A percentile compares a stretch with the other conserved stretches of the same genome.
phyloP scores from a whole-genome alignment of 305 asterid species.

The Fraxinus paxiana region DNA sequence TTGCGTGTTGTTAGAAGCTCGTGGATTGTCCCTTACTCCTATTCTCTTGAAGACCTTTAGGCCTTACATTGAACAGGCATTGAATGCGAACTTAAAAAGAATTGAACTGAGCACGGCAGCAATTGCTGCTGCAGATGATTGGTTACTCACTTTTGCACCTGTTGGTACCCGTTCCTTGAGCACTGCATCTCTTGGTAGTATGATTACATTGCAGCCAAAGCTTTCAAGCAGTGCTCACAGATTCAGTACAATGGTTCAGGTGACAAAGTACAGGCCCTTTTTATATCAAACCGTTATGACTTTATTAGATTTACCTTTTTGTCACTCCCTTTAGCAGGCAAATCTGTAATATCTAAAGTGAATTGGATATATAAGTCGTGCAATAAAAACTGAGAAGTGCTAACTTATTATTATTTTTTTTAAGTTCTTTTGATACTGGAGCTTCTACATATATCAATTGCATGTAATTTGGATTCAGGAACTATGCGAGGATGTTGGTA shows the following conservation, averaged over 20 bases:
- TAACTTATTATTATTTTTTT: not conserved
- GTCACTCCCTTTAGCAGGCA: not conserved
- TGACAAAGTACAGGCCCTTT: conserved; percentile 9
- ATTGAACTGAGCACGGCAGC: conserved; percentile 76
- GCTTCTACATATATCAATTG: not conserved
- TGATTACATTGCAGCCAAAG: conserved; percentile 51
- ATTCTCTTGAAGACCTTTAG: conserved; percentile 53
- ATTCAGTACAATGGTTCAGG: conserved; percentile 84
- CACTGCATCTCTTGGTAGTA: conserved; percentile 32
- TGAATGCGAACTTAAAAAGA: conserved; percentile 56
- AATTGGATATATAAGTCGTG: not conserved
- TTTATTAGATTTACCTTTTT: not conserved
- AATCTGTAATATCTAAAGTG: not conserved
- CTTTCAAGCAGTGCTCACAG: conserved; percentile 75
- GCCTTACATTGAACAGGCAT: conserved; percentile 73
- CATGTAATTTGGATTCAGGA: conserved; percentile 39
- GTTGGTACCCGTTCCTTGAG: conserved; percentile 58
- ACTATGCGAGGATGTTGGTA: conserved; percentile 79
- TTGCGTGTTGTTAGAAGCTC: conserved; percentile 69
- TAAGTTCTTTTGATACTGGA: not conserved
- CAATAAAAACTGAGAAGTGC: not conserved
- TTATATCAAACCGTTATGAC: not conserved
- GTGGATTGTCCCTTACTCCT: conserved; percentile 76
- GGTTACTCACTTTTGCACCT: conserved; percentile 57
- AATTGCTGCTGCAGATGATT: conserved; percentile 77